Evolutionary conservation across 2,329 filamentous ascomycete genomes (phyloP), one percentile per base, ranked within the genome.

Genomic region (Hypoxylon sp.): DNA sequence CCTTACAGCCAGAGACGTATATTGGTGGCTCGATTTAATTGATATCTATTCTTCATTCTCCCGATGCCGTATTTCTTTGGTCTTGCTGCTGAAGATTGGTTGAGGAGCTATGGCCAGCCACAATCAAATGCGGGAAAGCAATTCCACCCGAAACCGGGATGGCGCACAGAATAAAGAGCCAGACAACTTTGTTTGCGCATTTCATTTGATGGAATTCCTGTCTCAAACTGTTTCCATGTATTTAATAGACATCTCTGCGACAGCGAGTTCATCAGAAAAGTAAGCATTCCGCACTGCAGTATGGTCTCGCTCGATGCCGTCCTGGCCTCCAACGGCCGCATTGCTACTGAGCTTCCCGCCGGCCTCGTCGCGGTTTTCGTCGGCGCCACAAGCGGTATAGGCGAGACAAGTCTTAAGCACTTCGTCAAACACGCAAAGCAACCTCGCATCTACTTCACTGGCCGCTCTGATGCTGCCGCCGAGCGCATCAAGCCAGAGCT

Each of bases 331-430:
- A 83, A 83, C 67, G 70, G 68, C 6, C 68, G 70, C n/a, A 76
- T 80, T 68, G 73, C 70, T 37, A 63, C 62, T 19, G 47, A 65
- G 55, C 57, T 75, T 37, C 67, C 71, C 23, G 14, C 69, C 4
- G 76, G 74, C 4, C 69, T 82, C 3, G 80, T 83, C 2, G 82
- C 81, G 46, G 80, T 86, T 25, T 87, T 87, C 59, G 81, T 85
- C 3, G 84, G 85, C 32, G 85, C 81, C 27, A 88, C 85, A 3
- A 81, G 80, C 37, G 85, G 85, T n/a, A 86, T 88, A 45, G 85
- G 85, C 6, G 78, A 84, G 63, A 74, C 79, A 11, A 81, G 84
- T 0, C 74, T 87, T 14, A 82, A 81, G 54, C 74, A 79, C 21
- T 83, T 87, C 41, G 78, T 80, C 9, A 78, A 80, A 41, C 70